Evolutionary conservation across 2,329 filamentous ascomycete genomes (phyloP).

Genomic region (Clonostachys rhizophaga): DNA sequence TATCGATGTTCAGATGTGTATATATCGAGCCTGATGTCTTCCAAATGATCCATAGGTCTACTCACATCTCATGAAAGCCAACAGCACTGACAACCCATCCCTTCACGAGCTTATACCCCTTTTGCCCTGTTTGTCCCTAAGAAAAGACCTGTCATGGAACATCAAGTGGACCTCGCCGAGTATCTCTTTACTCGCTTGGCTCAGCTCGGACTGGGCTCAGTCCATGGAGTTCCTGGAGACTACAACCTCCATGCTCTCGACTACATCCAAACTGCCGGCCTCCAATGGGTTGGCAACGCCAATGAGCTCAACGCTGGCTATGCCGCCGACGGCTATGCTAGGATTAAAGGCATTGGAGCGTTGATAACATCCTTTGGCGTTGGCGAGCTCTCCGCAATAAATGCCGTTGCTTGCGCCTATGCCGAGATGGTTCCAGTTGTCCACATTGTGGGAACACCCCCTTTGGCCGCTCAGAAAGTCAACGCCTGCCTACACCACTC

Average conservation of each 20-base stretch:
- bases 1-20: no score
- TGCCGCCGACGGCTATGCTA: conserved; percentile 75
- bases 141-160: no score
- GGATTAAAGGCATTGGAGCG: conserved; percentile 65
- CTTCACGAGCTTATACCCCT: no score
- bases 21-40: no score
- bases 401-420: conserved; percentile 69
- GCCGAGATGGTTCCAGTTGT: conserved; percentile 69
- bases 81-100: no score
- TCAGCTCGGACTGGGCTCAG: conserved; percentile 58
- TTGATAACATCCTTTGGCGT: conserved; percentile 75
- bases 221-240: conserved; percentile 69
- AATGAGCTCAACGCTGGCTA: conserved; percentile 77
- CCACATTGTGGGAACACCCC: conserved; percentile 57
- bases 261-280: conserved; percentile 51
- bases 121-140: no score
- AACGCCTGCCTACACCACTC: conserved; percentile 60
- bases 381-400: conserved; percentile 68
- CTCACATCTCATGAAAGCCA: no score
- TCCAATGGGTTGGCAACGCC: conserved; percentile 65
- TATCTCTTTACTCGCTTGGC: conserved; percentile 63
- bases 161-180: conserved; percentile 51
- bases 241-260: conserved; percentile 69
- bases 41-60: no score
- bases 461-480: conserved; percentile 39